These are phyloP conservation scores for Jatropha podagrica DNA, from an alignment of 441 rosid species.

Conservation along the genomic window DNA sequence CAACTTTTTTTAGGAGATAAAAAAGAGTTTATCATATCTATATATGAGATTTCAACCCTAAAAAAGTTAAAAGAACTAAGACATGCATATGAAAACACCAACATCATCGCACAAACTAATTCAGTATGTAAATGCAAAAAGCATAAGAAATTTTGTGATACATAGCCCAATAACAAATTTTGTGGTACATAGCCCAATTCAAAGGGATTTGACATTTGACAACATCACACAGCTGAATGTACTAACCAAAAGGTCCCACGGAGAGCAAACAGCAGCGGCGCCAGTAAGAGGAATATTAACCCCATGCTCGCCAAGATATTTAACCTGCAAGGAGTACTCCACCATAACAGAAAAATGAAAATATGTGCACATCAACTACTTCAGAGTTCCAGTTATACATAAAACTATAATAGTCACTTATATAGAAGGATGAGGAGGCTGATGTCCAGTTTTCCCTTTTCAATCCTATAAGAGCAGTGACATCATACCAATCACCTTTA, in stretches of 20 bases:
- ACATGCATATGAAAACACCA: not conserved
- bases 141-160: not conserved
- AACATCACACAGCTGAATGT: not conserved
- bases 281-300: constrained; percentile 40
- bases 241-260: constrained; percentile 62
- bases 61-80: not conserved
- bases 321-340: constrained; percentile 37
- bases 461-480: not conserved
- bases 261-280: constrained; percentile 52
- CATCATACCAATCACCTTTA: not conserved
- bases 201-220: not conserved
- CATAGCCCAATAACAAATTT: not conserved
- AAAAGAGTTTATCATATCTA: not conserved
- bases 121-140: not conserved
- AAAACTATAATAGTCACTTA: not conserved
- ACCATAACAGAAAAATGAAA: not conserved
- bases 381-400: not conserved
- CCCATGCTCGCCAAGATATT: constrained; percentile 54
- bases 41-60: not conserved
- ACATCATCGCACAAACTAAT: not conserved
- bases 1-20: not conserved
- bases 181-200: not conserved
- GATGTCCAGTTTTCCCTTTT: constrained; percentile 3
- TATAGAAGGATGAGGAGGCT: not conserved
- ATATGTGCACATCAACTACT: not conserved